phyloP scores from a whole-genome alignment of 2,329 filamentous ascomycete species.

The Aciculosporium take region DNA sequence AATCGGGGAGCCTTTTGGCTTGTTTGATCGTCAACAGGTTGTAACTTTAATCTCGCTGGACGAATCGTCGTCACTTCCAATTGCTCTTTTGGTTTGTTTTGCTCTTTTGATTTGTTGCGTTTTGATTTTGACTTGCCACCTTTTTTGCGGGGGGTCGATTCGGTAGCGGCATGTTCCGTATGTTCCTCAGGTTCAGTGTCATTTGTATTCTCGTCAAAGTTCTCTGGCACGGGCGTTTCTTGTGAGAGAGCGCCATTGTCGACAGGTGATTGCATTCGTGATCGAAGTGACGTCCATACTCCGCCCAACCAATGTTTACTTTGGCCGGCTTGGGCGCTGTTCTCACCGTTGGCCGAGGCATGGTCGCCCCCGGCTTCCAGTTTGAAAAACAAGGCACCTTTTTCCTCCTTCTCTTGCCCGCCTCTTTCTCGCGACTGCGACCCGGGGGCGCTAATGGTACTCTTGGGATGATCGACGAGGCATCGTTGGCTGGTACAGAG shows the following conservation, averaged over 20 bases:
- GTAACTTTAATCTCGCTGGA: conserved; percentile 14
- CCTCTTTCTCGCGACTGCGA: background rate
- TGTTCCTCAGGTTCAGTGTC: background rate
- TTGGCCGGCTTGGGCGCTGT: background rate
- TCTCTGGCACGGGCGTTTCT: conserved; percentile 2
- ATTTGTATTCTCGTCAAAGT: conserved; percentile 1
- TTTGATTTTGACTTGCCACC: background rate
- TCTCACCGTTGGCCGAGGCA: background rate
- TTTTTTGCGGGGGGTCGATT: no score
- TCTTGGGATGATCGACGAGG: background rate
- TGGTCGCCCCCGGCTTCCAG: background rate
- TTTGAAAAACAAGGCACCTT: background rate
- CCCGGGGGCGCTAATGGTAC: background rate
- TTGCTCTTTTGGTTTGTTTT: background rate
- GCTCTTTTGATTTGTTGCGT: background rate
- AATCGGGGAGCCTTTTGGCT: conserved; percentile 32
- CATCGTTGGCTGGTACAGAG: conserved; percentile 1
- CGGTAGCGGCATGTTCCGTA: no score
- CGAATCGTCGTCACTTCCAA: conserved; percentile 17
- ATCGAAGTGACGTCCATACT: conserved; percentile 16
- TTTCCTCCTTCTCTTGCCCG: background rate
- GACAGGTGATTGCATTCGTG: conserved; percentile 11
- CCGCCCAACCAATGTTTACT: conserved; percentile 7
- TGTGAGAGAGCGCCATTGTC: background rate
- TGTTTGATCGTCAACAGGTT: conserved; percentile 19